These are phyloP conservation scores for Bocquillonia castaneifolia DNA, from an alignment of 441 rosid species.

Conservation along the genomic window DNA sequence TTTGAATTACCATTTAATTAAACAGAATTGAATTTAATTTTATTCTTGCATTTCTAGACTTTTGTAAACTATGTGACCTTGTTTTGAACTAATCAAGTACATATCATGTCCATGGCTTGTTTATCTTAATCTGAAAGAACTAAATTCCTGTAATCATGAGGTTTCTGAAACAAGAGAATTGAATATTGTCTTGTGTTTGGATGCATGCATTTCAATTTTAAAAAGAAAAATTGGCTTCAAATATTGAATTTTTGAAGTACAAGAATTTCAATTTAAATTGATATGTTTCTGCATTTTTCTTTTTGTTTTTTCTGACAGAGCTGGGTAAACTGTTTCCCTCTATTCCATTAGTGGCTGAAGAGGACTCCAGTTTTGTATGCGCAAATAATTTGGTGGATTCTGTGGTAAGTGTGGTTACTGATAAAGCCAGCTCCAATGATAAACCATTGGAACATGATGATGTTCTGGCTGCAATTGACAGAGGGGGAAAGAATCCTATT, in stretches of 20 bases:
- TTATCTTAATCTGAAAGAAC: too few species aligned
- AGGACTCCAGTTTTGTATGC: conserved; percentile 68
- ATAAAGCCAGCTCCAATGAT: conserved; percentile 39
- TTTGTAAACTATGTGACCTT: too few species aligned
- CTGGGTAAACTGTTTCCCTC: conserved; percentile 68
- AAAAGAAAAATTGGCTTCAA: too few species aligned
- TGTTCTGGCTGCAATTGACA: conserved; percentile 76
- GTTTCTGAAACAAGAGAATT: neutral
- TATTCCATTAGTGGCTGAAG: conserved; percentile 89
- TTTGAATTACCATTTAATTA: neutral
- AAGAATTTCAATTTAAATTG: too few species aligned
- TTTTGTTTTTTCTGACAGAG: conserved; percentile 36
- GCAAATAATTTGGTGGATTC: conserved; percentile 59
- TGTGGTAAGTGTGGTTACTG: conserved; percentile 54
- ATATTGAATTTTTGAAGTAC: neutral
- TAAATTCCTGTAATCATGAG: neutral
- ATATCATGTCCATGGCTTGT: too few species aligned
- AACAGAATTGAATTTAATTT: neutral
- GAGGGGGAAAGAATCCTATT: conserved; percentile 63
- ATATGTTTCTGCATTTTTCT: neutral
- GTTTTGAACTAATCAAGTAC: too few species aligned
- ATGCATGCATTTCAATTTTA: too few species aligned
- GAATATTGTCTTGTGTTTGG: too few species aligned
- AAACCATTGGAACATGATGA: conserved; percentile 48
- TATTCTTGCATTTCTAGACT: neutral